phyloP scores from a whole-genome alignment of 106 monocot species.

The Dendrobium huoshanense region DNA sequence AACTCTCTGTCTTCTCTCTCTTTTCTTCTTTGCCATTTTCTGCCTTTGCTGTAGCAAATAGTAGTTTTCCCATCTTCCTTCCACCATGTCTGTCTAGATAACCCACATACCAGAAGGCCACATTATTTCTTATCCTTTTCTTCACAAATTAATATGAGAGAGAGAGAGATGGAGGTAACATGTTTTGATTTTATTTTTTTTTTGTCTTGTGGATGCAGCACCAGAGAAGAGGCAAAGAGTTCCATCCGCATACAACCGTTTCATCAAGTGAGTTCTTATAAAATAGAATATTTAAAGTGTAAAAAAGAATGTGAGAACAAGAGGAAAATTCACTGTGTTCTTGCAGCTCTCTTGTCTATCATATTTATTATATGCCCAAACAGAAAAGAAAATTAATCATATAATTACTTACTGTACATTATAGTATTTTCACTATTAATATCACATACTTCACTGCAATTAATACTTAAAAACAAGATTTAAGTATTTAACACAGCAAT shows the following conservation, averaged over 20 bases:
- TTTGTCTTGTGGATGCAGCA: slow-evolving; percentile 39
- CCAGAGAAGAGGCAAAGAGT: slow-evolving; percentile 99
- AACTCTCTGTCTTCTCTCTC: not conserved
- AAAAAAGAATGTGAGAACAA: not conserved
- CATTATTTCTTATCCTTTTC: not conserved
- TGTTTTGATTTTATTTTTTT: not conserved
- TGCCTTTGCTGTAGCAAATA: slow-evolving; percentile 16
- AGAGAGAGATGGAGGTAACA: no score
- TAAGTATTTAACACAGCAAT: no score
- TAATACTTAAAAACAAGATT: no score
- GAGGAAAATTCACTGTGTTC: not conserved
- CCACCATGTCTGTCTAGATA: not conserved
- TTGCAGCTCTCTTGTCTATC: not conserved
- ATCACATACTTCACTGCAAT: no score
- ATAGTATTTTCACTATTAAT: no score
- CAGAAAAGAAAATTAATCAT: no score
- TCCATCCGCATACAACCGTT: slow-evolving; percentile 97
- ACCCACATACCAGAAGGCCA: not conserved
- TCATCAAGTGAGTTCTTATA: slow-evolving; percentile 73
- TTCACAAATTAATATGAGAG: not conserved
- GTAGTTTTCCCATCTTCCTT: not conserved
- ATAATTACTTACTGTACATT: no score
- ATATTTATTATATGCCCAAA: not conserved
- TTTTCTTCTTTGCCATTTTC: not conserved
- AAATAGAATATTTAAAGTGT: not conserved